These are phyloP conservation scores for Pharus latifolius DNA, from an alignment of 176 grass and related monocot genomes.

Conservation along the genomic window DNA sequence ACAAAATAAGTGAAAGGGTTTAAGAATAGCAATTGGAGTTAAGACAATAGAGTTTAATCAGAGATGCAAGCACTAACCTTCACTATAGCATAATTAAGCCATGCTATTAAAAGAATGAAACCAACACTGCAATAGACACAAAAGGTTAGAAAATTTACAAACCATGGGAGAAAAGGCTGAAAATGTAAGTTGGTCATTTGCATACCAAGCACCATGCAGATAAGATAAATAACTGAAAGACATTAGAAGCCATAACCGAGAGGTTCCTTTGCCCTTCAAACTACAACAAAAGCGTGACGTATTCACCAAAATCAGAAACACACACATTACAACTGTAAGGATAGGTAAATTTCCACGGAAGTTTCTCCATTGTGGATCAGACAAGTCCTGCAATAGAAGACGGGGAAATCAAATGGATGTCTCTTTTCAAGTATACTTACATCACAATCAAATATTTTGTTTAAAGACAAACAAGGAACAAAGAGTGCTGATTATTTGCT, in stretches of 20 bases:
- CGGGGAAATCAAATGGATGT: neutral
- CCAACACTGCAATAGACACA: constrained; percentile 41
- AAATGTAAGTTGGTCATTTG: neutral
- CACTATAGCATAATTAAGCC: constrained; percentile 54
- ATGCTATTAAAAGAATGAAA: constrained; percentile 66
- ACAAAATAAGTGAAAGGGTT: neutral
- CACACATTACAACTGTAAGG: constrained; percentile 62
- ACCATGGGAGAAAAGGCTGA: neutral
- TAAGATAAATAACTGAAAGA: constrained; percentile 77
- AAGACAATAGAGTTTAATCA: neutral
- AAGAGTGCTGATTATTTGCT: no score
- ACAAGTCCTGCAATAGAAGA: constrained; percentile 46
- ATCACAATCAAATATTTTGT: neutral
- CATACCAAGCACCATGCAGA: constrained; percentile 93
- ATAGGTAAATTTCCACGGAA: constrained; percentile 71
- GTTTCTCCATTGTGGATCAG: constrained; percentile 89
- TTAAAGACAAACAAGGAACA: no score
- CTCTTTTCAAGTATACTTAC: neutral
- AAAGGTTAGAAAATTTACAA: constrained; percentile 9
- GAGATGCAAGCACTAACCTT: constrained; percentile 54
- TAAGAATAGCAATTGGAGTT: neutral
- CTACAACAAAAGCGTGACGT: constrained; percentile 30
- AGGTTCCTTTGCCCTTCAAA: constrained; percentile 58
- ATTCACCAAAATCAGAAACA: constrained; percentile 48
- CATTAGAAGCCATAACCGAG: constrained; percentile 66